Percentiles rank a stretch among this genome's conserved stretches.
Conservation (phyloP, 331 rosid genomes). For the Telfairia occidentalis region DNA sequence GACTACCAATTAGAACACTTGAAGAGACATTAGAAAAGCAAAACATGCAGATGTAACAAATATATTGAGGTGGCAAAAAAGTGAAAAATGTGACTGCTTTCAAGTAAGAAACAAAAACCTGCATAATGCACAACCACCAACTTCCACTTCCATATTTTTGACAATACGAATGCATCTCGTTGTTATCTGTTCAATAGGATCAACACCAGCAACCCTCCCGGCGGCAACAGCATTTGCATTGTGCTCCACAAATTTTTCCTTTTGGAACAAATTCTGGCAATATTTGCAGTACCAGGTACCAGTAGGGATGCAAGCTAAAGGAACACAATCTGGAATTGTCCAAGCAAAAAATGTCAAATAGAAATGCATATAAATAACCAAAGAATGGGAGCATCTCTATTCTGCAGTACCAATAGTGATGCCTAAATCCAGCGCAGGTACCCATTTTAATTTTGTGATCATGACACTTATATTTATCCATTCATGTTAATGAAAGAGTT, state of each 20-base stretch:
- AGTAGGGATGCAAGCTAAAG: slow-evolving; percentile 42
- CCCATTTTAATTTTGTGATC: not conserved
- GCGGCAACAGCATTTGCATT: slow-evolving; percentile 61
- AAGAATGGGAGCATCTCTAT: not conserved
- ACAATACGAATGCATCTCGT: slow-evolving; percentile 76
- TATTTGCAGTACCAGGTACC: slow-evolving; percentile 84
- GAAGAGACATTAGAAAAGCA: not conserved
- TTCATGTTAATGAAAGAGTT: not conserved
- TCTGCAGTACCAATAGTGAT: not conserved
- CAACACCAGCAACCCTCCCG: slow-evolving; percentile 53
- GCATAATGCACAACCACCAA: slow-evolving; percentile 91
- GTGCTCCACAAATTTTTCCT: slow-evolving; percentile 40
- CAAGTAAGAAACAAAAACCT: slow-evolving; percentile 28
- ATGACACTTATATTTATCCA: not conserved
- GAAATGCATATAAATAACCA: not conserved
- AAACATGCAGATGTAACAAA: not conserved
- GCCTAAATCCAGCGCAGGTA: not conserved
- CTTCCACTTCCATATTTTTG: slow-evolving; percentile 45
- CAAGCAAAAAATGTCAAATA: not conserved
- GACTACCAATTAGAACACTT: not conserved
- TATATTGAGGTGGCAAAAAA: not conserved
- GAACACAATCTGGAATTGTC: slow-evolving; percentile 59
- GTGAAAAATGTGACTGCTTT: not conserved
- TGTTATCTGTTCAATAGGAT: slow-evolving; percentile 53
- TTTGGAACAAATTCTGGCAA: slow-evolving; percentile 48